phyloP scores from a whole-genome alignment of 1,139 yeast species.

The Yamadazyma mexicana region DNA sequence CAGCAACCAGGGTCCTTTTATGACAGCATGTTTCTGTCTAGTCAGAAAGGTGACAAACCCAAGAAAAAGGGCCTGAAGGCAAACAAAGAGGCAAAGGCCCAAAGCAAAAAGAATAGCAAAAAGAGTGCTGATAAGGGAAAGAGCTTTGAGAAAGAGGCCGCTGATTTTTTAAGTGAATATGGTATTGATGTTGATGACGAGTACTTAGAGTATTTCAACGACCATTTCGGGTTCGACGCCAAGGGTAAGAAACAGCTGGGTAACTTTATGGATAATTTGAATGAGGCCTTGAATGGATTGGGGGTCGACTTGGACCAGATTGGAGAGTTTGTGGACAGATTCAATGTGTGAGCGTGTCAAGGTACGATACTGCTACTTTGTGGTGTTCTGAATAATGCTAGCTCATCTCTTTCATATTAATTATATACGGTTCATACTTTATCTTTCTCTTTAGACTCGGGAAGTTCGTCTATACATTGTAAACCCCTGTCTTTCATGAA shows the following conservation, averaged over 20 bases:
- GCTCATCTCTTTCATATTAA: too few species aligned
- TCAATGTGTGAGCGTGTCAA: slow-evolving; percentile 2
- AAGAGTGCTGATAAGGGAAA: slow-evolving; percentile 5
- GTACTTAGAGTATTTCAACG: slow-evolving; percentile 17
- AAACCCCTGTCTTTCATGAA: slow-evolving; percentile 34
- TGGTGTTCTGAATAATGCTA: too few species aligned
- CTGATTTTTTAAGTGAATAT: slow-evolving; percentile 14
- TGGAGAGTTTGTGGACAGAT: slow-evolving; percentile 7
- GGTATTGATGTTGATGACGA: slow-evolving; percentile 18
- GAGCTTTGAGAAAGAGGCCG: slow-evolving; percentile 15
- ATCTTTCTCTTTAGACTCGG: slow-evolving; percentile 11
- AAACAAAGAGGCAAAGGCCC: too few species aligned
- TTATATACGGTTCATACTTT: too few species aligned
- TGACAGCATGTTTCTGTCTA: background rate
- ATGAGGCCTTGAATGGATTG: slow-evolving; percentile 8
- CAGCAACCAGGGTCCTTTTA: background rate
- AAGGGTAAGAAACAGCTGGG: slow-evolving; percentile 1
- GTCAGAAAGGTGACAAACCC: background rate
- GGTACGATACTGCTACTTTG: too few species aligned
- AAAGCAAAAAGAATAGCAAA: background rate
- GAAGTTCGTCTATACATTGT: slow-evolving; percentile 35
- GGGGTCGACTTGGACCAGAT: slow-evolving; percentile 9
- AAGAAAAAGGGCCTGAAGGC: background rate
- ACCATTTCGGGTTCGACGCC: slow-evolving; percentile 8
- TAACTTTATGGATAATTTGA: slow-evolving; percentile 6